phyloP scores from a whole-genome alignment of 108 stramenopile genomes.

The Skeletonema tropicum region DNA sequence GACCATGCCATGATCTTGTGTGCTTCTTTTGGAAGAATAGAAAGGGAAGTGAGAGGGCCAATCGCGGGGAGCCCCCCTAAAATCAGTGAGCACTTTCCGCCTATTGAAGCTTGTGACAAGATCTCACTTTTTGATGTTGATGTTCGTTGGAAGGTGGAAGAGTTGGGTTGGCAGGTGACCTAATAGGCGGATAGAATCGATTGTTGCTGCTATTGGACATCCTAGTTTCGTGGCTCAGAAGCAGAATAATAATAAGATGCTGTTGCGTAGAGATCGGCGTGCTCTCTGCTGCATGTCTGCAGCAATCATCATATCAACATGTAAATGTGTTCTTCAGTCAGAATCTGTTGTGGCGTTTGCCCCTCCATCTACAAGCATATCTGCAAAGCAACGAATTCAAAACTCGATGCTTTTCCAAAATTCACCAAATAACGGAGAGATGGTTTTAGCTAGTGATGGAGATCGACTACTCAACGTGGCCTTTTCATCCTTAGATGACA shows the following conservation, averaged over 20 bases:
- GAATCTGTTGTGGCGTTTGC: background rate
- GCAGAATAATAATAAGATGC: background rate
- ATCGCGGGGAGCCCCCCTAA: too few relatives aligned
- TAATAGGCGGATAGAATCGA: too few relatives aligned
- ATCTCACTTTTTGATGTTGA: too few relatives aligned
- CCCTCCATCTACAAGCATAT: background rate
- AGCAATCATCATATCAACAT: background rate
- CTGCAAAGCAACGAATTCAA: background rate
- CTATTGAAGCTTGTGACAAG: too few relatives aligned
- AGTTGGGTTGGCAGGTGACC: too few relatives aligned
- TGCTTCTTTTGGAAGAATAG: too few relatives aligned
- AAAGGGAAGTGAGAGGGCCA: too few relatives aligned
- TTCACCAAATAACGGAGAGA: background rate
- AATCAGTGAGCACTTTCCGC: too few relatives aligned
- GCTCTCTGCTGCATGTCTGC: constrained; percentile 5
- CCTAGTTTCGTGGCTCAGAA: background rate
- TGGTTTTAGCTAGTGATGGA: constrained; percentile 18
- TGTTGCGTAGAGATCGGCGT: background rate
- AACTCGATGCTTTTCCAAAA: background rate
- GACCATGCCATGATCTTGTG: too few relatives aligned
- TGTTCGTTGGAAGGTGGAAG: too few relatives aligned
- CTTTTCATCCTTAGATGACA: constrained; percentile 67
- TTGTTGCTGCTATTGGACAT: too few relatives aligned
- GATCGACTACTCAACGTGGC: constrained; percentile 64
- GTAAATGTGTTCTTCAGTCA: background rate